Conservation (phyloP, 371 early-diverging fungal species). For the Mucor circinelloides region DNA sequence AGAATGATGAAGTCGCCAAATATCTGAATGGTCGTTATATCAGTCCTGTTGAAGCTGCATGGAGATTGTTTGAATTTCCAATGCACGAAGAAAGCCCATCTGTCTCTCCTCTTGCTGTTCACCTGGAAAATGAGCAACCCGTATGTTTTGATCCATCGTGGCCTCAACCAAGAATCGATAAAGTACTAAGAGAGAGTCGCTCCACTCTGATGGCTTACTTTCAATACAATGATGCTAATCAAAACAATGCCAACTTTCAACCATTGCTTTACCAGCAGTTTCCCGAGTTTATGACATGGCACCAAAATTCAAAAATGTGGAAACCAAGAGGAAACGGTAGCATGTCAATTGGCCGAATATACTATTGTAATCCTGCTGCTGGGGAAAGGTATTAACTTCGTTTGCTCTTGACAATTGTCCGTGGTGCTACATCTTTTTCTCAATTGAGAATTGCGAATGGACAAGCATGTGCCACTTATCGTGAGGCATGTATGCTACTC, state of each 20-base stretch:
- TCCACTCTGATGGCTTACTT: not conserved
- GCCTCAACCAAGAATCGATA: not conserved
- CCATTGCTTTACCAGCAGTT: conserved; percentile 6
- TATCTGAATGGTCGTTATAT: conserved; percentile 11
- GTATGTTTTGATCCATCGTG: not conserved
- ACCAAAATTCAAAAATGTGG: not conserved
- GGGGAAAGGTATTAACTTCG: not conserved
- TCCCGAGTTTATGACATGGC: not conserved
- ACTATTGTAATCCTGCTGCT: not conserved
- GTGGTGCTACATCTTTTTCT: not conserved
- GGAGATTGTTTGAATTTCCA: too few relatives aligned
- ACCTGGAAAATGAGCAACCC: conserved; percentile 7
- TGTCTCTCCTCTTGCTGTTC: not conserved
- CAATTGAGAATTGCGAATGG: not conserved
- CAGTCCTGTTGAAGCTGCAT: too few relatives aligned
- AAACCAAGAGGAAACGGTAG: not conserved
- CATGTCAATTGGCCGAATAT: not conserved
- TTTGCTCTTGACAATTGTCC: not conserved
- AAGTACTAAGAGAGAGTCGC: not conserved
- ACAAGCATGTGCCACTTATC: not conserved
- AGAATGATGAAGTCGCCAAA: conserved; percentile 4
- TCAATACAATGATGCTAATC: not conserved
- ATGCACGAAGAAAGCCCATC: too few relatives aligned
- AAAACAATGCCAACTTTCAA: not conserved
- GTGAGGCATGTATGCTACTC: not conserved